phyloP scores from a whole-genome alignment of 2,329 filamentous ascomycete genomes.

The Diaporthe batatas region DNA sequence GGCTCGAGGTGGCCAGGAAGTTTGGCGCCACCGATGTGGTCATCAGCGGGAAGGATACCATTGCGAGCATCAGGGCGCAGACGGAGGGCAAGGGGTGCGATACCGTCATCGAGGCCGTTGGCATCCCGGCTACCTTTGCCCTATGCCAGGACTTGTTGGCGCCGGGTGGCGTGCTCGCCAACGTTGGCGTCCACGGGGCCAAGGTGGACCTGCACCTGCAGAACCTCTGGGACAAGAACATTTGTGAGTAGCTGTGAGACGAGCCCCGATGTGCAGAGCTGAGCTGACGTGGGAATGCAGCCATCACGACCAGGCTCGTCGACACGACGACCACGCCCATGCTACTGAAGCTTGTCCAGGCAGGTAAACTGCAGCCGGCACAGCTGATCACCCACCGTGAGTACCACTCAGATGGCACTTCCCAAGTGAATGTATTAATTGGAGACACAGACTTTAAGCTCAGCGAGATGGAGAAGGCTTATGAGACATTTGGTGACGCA shows the following conservation, averaged over 20 bases:
- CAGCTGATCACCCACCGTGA: constrained; percentile 61
- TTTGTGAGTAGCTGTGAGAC: constrained; percentile 54
- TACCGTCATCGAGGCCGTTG: constrained; percentile 70
- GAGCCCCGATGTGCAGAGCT: constrained; percentile 40
- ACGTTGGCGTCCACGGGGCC: constrained; percentile 70
- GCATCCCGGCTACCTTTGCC: constrained; percentile 65
- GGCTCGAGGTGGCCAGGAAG: constrained; percentile 60
- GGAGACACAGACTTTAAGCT: constrained; percentile 55
- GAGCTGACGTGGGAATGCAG: constrained; percentile 43
- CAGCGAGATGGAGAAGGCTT: constrained; percentile 58
- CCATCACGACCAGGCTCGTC: constrained; percentile 62
- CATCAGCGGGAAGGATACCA: constrained; percentile 49
- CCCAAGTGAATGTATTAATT: not conserved
- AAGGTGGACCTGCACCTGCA: constrained; percentile 66
- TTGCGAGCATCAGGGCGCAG: constrained; percentile 55
- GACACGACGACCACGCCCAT: constrained; percentile 63
- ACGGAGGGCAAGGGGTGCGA: constrained; percentile 68
- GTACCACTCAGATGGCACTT: constrained; percentile 39
- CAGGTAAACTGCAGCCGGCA: constrained; percentile 57
- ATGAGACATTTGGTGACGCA: constrained; percentile 57
- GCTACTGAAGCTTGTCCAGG: constrained; percentile 59
- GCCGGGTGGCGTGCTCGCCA: constrained; percentile 66
- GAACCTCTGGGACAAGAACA: constrained; percentile 67
- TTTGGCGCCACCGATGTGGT: constrained; percentile 62
- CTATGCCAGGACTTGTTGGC: constrained; percentile 67